Conservation (phyloP, 2,329 filamentous ascomycete species). For the Arthrinium phaeospermum region DNA sequence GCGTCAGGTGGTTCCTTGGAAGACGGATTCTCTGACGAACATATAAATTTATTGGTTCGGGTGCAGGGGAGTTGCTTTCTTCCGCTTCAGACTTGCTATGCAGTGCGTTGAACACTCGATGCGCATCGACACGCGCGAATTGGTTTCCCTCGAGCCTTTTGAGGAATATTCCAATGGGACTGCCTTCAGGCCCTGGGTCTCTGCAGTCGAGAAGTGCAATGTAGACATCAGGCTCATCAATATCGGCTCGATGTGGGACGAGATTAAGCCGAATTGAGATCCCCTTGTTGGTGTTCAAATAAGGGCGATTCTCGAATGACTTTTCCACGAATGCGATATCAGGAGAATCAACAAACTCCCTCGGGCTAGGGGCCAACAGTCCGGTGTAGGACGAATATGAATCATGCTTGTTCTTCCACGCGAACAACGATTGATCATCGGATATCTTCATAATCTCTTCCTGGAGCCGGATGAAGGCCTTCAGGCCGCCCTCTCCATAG, state of each 20-base stretch:
- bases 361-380: not conserved
- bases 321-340: not conserved
- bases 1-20: not conserved
- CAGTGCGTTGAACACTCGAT: too few species aligned
- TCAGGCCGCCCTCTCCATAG: constrained; percentile 26
- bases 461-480: constrained; percentile 25
- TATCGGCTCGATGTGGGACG: not conserved
- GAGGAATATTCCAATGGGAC: not conserved
- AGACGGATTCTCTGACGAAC: not conserved
- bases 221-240: not conserved
- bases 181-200: not conserved
- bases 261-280: constrained; percentile 21
- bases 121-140: not conserved
- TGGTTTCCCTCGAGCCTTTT: not conserved
- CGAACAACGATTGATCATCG: constrained; percentile 18
- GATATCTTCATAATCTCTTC: constrained; percentile 25
- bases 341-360: not conserved
- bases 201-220: not conserved
- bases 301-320: constrained; percentile 12
- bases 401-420: not conserved
- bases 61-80: too few species aligned
- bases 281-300: constrained; percentile 22
- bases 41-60: too few species aligned
- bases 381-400: not conserved
- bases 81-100: too few species aligned